These are phyloP conservation scores for Clohesyomyces aquaticus DNA, from an alignment of 495 filamentous ascomycete genomes.

Conservation along the genomic window DNA sequence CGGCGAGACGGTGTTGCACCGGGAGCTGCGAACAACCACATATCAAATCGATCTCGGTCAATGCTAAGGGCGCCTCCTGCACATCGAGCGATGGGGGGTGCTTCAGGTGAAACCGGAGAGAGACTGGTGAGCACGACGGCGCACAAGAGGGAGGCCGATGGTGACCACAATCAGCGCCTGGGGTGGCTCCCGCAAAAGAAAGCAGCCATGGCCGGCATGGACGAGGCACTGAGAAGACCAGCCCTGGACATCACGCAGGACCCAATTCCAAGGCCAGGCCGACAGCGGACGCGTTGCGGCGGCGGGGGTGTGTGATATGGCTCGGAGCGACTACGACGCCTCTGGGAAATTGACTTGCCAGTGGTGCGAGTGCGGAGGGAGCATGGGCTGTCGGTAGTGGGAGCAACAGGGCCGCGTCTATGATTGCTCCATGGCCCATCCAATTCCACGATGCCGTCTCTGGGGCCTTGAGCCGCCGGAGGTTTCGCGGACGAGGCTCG, in stretches of 20 bases:
- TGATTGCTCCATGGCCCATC: no score
- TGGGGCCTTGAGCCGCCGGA: background rate
- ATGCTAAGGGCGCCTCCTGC: slow-evolving; percentile 43
- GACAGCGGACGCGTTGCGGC: slow-evolving; percentile 19
- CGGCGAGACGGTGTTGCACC: slow-evolving; percentile 36
- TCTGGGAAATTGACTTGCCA: background rate
- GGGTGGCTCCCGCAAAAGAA: slow-evolving; percentile 34
- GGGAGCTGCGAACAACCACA: slow-evolving; percentile 21
- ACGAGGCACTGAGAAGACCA: slow-evolving; percentile 4
- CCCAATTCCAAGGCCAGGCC: slow-evolving; percentile 9
- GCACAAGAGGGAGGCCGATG: slow-evolving; percentile 35
- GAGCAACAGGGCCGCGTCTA: no score
- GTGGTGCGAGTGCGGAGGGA: no score
- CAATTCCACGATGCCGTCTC: background rate
- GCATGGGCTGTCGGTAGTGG: no score
- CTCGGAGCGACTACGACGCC: slow-evolving; percentile 13
- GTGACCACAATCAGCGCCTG: slow-evolving; percentile 19
- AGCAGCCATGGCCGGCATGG: slow-evolving; percentile 29
- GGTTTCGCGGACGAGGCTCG: background rate
- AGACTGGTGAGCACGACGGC: slow-evolving; percentile 27
- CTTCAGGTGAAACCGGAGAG: slow-evolving; percentile 38
- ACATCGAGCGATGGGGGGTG: slow-evolving; percentile 40
- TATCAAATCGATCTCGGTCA: slow-evolving; percentile 34
- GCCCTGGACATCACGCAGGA: slow-evolving; percentile 1
- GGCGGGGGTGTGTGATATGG: slow-evolving; percentile 10